Base-by-base conservation (phyloP, 2,329 filamentous ascomycete species). In the Metarhizium brunneum region DNA sequence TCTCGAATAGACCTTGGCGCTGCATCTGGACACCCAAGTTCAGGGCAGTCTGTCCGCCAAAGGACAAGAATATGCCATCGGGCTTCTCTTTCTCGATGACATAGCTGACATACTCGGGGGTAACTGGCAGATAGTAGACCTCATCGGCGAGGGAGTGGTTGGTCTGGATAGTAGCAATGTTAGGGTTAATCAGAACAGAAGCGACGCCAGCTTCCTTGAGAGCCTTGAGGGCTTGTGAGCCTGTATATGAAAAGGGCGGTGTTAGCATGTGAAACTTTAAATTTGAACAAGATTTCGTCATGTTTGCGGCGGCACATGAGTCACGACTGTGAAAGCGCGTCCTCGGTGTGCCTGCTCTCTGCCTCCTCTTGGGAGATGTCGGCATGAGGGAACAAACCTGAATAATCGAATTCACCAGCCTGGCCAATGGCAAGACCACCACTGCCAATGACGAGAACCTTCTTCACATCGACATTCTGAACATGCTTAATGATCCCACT, bases 1-100 rank as follows among this genome's bases (percentile, higher is more conserved):
- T 90, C 66, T 96, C 91, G 65, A 96, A 96, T 62, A 96, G 84
- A 61, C 94, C 94, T 81, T 91, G 88, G 70, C 90, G 88, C 78
- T 99, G 86, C 91, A 97, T 95, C 78, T 95, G 84, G 60, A 99
- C 92, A 78, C 94, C 94, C 64, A 97, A 77, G 76, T 97, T 97
- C 69, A 99, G 83, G 64, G 89, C 94, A 40, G 94, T 99, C 79
- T 99, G 94, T 53, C 94, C 94, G 75, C 94, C 94, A 66, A 97
- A 99, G 53, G 91, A 94, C 65, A 97, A 82, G 77, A 97, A 94
- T 71, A 99, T 95, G 66, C 92, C 94, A 77, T 99, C 94, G 47
- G 94, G 94, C 70, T 86, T 84, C 76, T 97, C 94, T 68, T 88
- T 87, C 78, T 97, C 91, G 70, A 99, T 97, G 59, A 99, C 92